Evolutionary conservation across 495 filamentous ascomycete genomes (phyloP).

Genomic region (Penicillium flavigenum): DNA sequence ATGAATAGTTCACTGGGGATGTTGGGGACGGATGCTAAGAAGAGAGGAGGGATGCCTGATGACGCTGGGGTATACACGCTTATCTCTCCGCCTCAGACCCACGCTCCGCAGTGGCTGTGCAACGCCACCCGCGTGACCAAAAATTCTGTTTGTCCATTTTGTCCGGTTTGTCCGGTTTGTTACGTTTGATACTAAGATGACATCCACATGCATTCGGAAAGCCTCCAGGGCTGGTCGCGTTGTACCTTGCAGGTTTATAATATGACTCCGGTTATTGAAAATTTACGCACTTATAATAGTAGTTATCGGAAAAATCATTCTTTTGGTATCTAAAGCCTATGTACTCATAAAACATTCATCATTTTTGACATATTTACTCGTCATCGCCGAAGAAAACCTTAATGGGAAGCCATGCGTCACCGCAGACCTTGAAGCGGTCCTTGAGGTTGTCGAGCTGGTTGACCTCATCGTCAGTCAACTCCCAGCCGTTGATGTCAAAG

Average conservation of each 20-base stretch:
- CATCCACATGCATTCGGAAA: neutral
- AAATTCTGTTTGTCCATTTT: slow-evolving; percentile 10
- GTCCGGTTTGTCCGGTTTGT: neutral
- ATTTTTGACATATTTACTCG: slow-evolving; percentile 50
- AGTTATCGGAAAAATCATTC: neutral
- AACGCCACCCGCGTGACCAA: slow-evolving; percentile 33
- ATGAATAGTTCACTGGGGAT: slow-evolving; percentile 13
- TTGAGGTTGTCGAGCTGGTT: slow-evolving; percentile 59
- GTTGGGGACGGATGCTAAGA: slow-evolving; percentile 21
- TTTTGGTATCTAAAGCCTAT: slow-evolving; percentile 27
- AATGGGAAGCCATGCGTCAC: slow-evolving; percentile 66
- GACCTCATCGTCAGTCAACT: slow-evolving; percentile 63
- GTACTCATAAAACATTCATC: slow-evolving; percentile 15
- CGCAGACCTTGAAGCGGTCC: slow-evolving; percentile 73
- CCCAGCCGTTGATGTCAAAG: slow-evolving; percentile 65
- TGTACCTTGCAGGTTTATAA: no score
- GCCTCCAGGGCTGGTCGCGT: no score
- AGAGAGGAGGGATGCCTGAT: slow-evolving; percentile 33
- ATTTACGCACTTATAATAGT: neutral
- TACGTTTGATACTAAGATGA: neutral
- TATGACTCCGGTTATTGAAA: neutral
- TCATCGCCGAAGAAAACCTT: slow-evolving; percentile 90
- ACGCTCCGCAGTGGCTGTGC: slow-evolving; percentile 32
- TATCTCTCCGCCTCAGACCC: slow-evolving; percentile 22
- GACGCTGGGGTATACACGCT: slow-evolving; percentile 26